A percentile compares a stretch with the other conserved stretches of the same genome.
These are phyloP conservation scores for Boletus sensibilis DNA, from an alignment of 768 basidiomycete genomes.

Conservation along the genomic window DNA sequence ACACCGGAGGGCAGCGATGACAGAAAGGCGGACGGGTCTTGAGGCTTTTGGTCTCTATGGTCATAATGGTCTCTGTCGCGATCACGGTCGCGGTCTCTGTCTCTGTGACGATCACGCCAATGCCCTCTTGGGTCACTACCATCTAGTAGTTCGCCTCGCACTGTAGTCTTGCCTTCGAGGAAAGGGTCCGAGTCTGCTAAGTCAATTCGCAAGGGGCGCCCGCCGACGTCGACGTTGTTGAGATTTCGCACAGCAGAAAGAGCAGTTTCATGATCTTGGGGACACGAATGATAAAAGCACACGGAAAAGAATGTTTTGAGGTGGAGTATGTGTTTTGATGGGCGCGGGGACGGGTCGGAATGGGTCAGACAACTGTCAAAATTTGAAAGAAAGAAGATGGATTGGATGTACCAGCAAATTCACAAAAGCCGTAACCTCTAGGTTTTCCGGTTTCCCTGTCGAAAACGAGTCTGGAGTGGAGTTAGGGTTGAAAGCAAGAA, in stretches of 20 bases:
- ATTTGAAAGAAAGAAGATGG: conserved; percentile 26
- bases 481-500: neutral
- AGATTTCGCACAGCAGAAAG: conserved; percentile 93
- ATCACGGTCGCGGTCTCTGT: conserved; percentile 53
- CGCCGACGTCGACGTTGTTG: conserved; percentile 89
- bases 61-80: conserved; percentile 41
- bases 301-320: conserved; percentile 7
- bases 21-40: conserved; percentile 57
- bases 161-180: conserved; percentile 86
- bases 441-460: conserved; percentile 94
- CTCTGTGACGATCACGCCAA: conserved; percentile 49
- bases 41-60: conserved; percentile 33
- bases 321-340: conserved; percentile 3
- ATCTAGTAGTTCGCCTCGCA: conserved; percentile 78
- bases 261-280: conserved; percentile 91
- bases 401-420: conserved; percentile 77
- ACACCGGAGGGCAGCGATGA: conserved; percentile 72
- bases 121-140: conserved; percentile 44
- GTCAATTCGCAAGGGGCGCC: conserved; percentile 90
- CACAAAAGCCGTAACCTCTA: conserved; percentile 91
- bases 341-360: conserved; percentile 18
- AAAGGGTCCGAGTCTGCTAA: conserved; percentile 92
- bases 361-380: conserved; percentile 39
- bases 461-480: conserved; percentile 65
- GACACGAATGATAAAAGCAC: conserved; percentile 14